These are phyloP conservation scores for Saccharomycopsis malanga DNA, from an alignment of 805 yeast species.

Conservation along the genomic window DNA sequence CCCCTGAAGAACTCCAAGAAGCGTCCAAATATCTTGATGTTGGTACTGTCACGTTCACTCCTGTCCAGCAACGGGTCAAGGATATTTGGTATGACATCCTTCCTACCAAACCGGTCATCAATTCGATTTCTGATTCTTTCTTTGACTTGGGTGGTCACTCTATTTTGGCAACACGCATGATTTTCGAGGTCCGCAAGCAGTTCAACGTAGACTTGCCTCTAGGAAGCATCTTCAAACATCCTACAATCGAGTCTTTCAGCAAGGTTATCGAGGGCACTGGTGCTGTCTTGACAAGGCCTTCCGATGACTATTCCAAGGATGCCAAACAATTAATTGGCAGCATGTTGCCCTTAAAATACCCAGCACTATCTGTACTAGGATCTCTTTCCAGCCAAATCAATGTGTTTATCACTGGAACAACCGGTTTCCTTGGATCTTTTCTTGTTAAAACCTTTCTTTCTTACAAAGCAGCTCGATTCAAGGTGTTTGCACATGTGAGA, in stretches of 20 bases:
- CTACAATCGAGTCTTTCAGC: constrained; percentile 78
- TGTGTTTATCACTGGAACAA: constrained; percentile 88
- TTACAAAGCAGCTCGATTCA: constrained; percentile 44
- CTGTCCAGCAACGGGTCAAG: constrained; percentile 58
- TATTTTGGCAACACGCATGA: constrained; percentile 93
- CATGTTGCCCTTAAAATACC: constrained; percentile 39
- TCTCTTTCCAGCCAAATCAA: constrained; percentile 41
- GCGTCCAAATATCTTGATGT: constrained; percentile 49
- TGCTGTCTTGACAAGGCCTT: neutral
- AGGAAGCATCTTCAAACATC: constrained; percentile 83
- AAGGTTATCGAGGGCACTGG: constrained; percentile 46
- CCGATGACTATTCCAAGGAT: constrained; percentile 57
- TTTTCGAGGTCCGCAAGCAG: constrained; percentile 78
- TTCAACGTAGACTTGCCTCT: constrained; percentile 78
- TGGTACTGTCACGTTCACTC: constrained; percentile 37
- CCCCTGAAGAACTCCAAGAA: constrained; percentile 71
- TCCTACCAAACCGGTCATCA: constrained; percentile 76
- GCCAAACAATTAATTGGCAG: constrained; percentile 47
- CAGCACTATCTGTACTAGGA: constrained; percentile 32
- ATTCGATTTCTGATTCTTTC: constrained; percentile 78
- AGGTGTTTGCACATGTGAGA: constrained; percentile 84
- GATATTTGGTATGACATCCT: constrained; percentile 82
- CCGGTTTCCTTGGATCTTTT: constrained; percentile 94
- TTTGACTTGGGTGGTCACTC: constrained; percentile 98
- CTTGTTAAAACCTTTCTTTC: constrained; percentile 69